Evolutionary conservation across 169 alveolate genomes (phyloP), one percentile per base, ranked within the genome.

Genomic region (Babesia divergens): DNA sequence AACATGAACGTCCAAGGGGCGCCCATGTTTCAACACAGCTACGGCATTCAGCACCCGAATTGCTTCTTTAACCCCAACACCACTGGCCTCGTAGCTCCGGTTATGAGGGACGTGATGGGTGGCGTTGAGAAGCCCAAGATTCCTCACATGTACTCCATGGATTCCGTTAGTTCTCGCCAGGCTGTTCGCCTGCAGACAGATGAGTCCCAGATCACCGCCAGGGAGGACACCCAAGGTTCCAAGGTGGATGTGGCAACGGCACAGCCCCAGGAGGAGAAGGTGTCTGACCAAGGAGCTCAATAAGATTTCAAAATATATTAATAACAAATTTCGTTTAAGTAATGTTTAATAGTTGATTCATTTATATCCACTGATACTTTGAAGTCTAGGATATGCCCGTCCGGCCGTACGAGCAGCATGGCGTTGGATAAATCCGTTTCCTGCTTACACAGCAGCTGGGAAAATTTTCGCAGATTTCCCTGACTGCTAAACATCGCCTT

Each of bases 1-100:
- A 81, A 80, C 11, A 54, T 74, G 34, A 81, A 58, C 62, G 32
- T 86, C 2, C 11, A 60, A 9, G 75, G 81, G 37, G 88, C 79
- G 31, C 84, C 75, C 28, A 72, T 90, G 9, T 87, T 82, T 20
- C 72, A 82, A n/a, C 90, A 90, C 53, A 69, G 71, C 47, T 76
- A 81, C 51, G 88, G 88, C 28, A 91, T 90, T 20, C 82, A 75
- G 42, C 89, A 71, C 60, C 87, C 94, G 29, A 84, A 88, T 24
- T 90, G 83, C 22, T 87, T 92, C 92, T 92, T 91, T 35, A 92
- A 91, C 53, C 95, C 95, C 2, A 86, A 86, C 35, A 83, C 91
- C 49, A 91, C 95, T 40, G 95, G 95, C 49, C 83, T 59, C 34
- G 89, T 90, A 34, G 95, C 95, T 31, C 94, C 95, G 35, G 90